Evolutionary conservation across 2,329 filamentous ascomycete species (phyloP), one percentile per base, ranked within the genome.

Genomic region (Penicillium sp.): DNA sequence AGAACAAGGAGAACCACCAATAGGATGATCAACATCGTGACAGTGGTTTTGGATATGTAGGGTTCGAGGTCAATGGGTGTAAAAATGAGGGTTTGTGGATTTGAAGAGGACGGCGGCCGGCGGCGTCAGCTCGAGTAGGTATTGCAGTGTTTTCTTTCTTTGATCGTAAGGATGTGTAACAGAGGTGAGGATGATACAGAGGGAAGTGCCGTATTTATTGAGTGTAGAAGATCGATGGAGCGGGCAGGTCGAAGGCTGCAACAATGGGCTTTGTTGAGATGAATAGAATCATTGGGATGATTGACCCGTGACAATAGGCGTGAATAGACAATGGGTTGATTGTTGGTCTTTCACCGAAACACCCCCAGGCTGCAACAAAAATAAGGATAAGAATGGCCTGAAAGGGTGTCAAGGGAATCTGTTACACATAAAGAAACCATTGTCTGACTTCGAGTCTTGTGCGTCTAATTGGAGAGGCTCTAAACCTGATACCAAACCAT

Each of bases 1-100:
- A 70, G 56, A 45, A 66, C 59, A 40, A 76, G 53, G 33, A 70
- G 50, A 29, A 58, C 57, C 49, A 52, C 47, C 46, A 57, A n/a
- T 15, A 46, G 23, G 47, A 60, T 57, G 45, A 23, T 38, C 47
- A 56, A 39, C 33, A 52, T 51, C 36, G 43, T 57, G 16, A 43
- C 46, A 29, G 36, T 31, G 36, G 13, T 10, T 48, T 23, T 16
- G 25, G 27, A 43, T 36, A 27, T 25, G 38, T 44, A 43, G 10
- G 21, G 55, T 33, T 59, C 51, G 50, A 52, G 31, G 29, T 41
- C 39, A 19, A 56, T 25, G 36, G 31, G 13, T 25, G 45, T 39
- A 33, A 49, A 41, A 29, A 21, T 49, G 19, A 33, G 46, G 19
- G 5, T 59, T 53, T 53, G 53, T 33, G 29, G 13, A 40, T 29